Conservation (phyloP, 1,284 basidiomycete genomes). For the Afroboletus lepidellus region DNA sequence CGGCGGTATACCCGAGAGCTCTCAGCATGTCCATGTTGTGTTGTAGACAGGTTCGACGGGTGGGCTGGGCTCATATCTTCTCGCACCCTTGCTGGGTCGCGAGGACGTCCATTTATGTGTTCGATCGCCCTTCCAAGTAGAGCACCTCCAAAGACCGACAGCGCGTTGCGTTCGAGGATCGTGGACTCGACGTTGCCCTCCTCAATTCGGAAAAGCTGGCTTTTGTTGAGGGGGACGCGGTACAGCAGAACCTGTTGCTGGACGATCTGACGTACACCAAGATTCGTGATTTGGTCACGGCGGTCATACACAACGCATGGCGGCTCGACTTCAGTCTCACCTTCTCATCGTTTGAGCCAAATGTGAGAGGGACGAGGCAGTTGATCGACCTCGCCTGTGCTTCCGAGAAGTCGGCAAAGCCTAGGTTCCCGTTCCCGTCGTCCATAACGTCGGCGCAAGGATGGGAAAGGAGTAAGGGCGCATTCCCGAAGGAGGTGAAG, state of each 20-base stretch:
- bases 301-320: constrained; percentile 8
- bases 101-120: constrained; percentile 32
- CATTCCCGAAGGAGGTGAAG: constrained; percentile 24
- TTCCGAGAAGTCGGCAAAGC: constrained; percentile 19
- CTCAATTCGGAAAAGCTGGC: constrained; percentile 33
- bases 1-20: neutral
- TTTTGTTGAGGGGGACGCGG: constrained; percentile 30
- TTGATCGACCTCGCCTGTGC: constrained; percentile 35
- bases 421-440: constrained; percentile 34
- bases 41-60: constrained; percentile 36
- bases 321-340: constrained; percentile 38
- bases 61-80: constrained; percentile 30
- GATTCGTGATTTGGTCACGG: constrained; percentile 24
- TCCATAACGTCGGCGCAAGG: constrained; percentile 25
- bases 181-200: constrained; percentile 30
- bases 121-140: constrained; percentile 29
- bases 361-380: constrained; percentile 29
- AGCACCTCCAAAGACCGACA: constrained; percentile 26
- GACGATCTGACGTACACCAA: constrained; percentile 20
- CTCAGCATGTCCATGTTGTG: constrained; percentile 11
- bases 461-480: constrained; percentile 18
- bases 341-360: constrained; percentile 35
- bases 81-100: constrained; percentile 21
- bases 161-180: constrained; percentile 27
- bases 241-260: constrained; percentile 26